Conservation (phyloP, 1,284 basidiomycete species). For the Trametes pubescens region DNA sequence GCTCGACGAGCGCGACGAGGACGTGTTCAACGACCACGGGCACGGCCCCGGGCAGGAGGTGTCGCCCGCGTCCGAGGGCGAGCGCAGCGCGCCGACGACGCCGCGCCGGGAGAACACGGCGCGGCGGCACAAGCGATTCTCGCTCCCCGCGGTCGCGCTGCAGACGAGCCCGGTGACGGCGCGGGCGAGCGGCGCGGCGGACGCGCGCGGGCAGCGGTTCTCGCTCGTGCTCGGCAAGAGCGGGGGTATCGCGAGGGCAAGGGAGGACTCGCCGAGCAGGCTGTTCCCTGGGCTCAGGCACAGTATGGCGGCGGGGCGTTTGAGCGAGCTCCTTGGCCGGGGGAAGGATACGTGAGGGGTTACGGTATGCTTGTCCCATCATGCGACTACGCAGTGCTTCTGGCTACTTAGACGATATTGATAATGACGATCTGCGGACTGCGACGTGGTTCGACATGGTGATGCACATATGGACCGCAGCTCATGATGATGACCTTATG, state of each 20-base stretch:
- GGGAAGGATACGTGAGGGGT: constrained; percentile 26
- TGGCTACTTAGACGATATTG: neutral
- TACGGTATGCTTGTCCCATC: neutral
- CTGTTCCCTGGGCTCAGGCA: constrained; percentile 33
- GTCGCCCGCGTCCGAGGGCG: neutral
- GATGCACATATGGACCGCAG: constrained; percentile 1
- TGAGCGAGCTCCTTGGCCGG: constrained; percentile 49
- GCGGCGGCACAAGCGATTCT: constrained; percentile 72
- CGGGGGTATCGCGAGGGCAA: constrained; percentile 20
- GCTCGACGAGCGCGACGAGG: constrained; percentile 37
- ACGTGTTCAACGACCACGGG: constrained; percentile 26
- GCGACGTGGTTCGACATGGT: neutral
- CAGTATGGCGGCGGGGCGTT: constrained; percentile 46
- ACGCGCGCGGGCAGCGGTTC: constrained; percentile 56
- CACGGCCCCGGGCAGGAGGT: constrained; percentile 8
- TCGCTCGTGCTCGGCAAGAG: constrained; percentile 63
- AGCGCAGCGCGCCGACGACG: constrained; percentile 29
- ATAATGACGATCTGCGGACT: neutral
- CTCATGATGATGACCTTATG: constrained; percentile 3
- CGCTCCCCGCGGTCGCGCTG: constrained; percentile 74
- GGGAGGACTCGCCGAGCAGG: constrained; percentile 22
- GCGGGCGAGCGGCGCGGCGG: constrained; percentile 50
- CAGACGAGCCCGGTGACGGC: constrained; percentile 77
- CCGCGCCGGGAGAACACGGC: constrained; percentile 63
- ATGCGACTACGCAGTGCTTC: too few relatives aligned